A percentile compares a stretch with the other conserved stretches of the same genome.
These are phyloP conservation scores for Rachicladosporium sp. DNA, from an alignment of 2,329 filamentous ascomycete genomes.

Conservation along the genomic window DNA sequence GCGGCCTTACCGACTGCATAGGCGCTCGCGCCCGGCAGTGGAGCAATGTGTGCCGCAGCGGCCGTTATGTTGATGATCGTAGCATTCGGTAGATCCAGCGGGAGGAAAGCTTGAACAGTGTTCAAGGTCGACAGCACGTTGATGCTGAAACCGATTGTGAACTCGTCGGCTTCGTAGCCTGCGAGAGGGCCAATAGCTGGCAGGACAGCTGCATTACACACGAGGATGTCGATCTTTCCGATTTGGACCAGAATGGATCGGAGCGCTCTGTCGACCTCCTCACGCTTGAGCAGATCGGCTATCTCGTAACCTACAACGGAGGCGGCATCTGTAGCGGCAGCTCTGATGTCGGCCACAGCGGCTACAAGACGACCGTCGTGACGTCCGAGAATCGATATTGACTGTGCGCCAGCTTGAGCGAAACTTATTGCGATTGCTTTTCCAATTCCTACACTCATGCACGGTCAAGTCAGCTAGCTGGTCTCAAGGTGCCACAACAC, in stretches of 20 bases:
- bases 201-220: slow-evolving; percentile 26
- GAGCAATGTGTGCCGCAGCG: slow-evolving; percentile 22
- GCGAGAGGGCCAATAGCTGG: slow-evolving; percentile 19
- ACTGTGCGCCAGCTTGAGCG: slow-evolving; percentile 13
- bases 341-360: slow-evolving; percentile 19
- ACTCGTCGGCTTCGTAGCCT: slow-evolving; percentile 21
- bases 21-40: slow-evolving; percentile 3
- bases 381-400: slow-evolving; percentile 23
- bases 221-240: slow-evolving; percentile 28
- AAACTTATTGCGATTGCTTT: slow-evolving; percentile 13
- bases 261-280: too few species aligned
- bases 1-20: slow-evolving; percentile 3
- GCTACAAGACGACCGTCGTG: slow-evolving; percentile 23
- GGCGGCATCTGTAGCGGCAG: slow-evolving; percentile 21
- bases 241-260: not conserved
- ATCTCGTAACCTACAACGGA: slow-evolving; percentile 14
- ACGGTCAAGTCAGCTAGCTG: too few species aligned
- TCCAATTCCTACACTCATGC: slow-evolving; percentile 12
- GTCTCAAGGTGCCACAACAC: too few species aligned
- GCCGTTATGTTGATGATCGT: slow-evolving; percentile 26
- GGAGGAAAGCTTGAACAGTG: slow-evolving; percentile 26
- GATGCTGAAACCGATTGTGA: slow-evolving; percentile 20
- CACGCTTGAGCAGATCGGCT: slow-evolving; percentile 21
- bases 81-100: slow-evolving; percentile 15
- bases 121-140: slow-evolving; percentile 25